Percentiles rank a stretch among this genome's conserved stretches.
Evolutionary conservation across 805 yeast species (phyloP).

Genomic region (Ogataea pini): DNA sequence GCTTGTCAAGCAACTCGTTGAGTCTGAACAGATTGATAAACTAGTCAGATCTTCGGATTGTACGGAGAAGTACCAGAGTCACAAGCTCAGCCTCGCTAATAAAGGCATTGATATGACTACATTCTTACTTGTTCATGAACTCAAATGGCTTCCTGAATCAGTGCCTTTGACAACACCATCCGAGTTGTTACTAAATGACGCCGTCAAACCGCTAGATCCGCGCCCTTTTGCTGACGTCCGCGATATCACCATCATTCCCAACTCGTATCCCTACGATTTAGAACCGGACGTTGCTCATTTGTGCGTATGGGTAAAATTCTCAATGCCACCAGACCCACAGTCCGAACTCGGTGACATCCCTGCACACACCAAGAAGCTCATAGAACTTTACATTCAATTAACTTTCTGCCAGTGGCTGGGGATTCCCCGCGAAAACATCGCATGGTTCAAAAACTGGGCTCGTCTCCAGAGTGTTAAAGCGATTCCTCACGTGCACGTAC

Average conservation of each 20-base stretch:
- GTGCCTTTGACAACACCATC: conserved; percentile 20
- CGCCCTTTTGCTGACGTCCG: conserved; percentile 42
- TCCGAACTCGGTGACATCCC: conserved; percentile 55
- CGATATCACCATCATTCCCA: conserved; percentile 50
- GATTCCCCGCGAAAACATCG: conserved; percentile 39
- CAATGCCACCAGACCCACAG: conserved; percentile 51
- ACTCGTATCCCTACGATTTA: conserved; percentile 70
- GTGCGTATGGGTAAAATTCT: conserved; percentile 66
- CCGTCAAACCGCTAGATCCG: conserved; percentile 34
- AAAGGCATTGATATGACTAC: conserved; percentile 46
- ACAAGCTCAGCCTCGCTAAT: conserved; percentile 42
- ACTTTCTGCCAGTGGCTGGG: conserved; percentile 52
- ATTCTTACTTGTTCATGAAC: conserved; percentile 46
- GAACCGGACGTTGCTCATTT: conserved; percentile 53
- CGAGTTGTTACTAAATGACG: conserved; percentile 14
- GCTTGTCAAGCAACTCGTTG: conserved; percentile 40
- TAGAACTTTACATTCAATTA: conserved; percentile 46
- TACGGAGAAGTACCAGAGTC: conserved; percentile 45
- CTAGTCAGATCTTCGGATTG: conserved; percentile 50
- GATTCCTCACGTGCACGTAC: conserved; percentile 70
- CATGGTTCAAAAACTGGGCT: conserved; percentile 77
- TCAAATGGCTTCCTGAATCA: conserved; percentile 48
- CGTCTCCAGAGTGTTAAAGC: conserved; percentile 65
- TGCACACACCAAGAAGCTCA: conserved; percentile 39
- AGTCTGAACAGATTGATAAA: conserved; percentile 43